Conservation (phyloP, 176 grass and related monocot species). For the Cenchrus americanus region DNA sequence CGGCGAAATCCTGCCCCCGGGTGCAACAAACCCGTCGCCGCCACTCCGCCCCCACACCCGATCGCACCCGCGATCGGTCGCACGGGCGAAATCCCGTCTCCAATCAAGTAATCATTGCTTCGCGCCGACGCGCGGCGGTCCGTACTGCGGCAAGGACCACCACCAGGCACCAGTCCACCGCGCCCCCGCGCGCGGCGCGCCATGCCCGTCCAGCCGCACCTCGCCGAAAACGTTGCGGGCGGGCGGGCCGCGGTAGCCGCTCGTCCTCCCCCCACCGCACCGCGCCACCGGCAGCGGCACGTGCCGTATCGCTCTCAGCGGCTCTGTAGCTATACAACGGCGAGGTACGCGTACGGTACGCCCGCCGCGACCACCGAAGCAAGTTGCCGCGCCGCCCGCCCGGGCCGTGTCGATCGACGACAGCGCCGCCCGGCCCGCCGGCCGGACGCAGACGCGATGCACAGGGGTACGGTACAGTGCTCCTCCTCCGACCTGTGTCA, state of each 20-base stretch:
- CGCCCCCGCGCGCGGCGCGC: background rate
- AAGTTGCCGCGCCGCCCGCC: background rate
- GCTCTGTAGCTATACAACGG: background rate
- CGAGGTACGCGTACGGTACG: background rate
- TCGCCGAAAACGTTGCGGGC: background rate
- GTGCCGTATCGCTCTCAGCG: conserved; percentile 3
- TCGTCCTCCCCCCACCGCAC: background rate
- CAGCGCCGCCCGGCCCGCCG: background rate
- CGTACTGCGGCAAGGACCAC: conserved; percentile 1
- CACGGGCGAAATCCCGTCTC: background rate
- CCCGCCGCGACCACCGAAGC: background rate
- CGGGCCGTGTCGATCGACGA: background rate
- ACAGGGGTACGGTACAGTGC: no score
- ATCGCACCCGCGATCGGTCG: background rate
- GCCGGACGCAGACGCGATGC: no score
- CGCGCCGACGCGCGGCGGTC: conserved; percentile 1
- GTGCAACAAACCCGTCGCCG: conserved; percentile 20
- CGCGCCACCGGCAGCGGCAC: conserved; percentile 1
- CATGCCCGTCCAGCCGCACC: background rate
- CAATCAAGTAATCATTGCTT: background rate
- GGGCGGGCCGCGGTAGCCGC: background rate
- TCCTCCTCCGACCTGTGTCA: no score
- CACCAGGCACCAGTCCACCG: no score
- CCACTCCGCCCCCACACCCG: background rate
- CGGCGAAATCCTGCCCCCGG: conserved; percentile 3